Evolutionary conservation across 495 filamentous ascomycete genomes (phyloP).

Genomic region (Astrothelium subdiscretum): DNA sequence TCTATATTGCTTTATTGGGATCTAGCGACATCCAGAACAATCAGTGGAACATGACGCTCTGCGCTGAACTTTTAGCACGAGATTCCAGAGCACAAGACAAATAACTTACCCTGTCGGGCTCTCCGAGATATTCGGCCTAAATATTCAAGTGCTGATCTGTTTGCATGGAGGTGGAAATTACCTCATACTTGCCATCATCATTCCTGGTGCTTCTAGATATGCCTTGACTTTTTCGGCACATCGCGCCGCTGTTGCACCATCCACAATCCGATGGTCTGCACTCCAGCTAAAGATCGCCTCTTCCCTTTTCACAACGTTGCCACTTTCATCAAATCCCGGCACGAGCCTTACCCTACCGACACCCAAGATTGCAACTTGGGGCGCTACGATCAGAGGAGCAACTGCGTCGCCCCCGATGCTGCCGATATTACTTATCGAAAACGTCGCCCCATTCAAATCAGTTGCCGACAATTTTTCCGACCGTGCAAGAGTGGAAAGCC

Average conservation of each 20-base stretch:
- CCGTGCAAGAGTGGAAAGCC: constrained; percentile 59
- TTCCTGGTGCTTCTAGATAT: constrained; percentile 71
- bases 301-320: constrained; percentile 48
- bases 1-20: no score
- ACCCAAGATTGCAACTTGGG: constrained; percentile 85
- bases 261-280: constrained; percentile 88
- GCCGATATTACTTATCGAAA: constrained; percentile 96
- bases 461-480: constrained; percentile 60
- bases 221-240: constrained; percentile 68
- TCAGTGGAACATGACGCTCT: no score
- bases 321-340: constrained; percentile 51
- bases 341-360: constrained; percentile 66
- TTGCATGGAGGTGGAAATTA: constrained; percentile 1
- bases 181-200: constrained; percentile 52
- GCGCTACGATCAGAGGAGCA: constrained; percentile 76
- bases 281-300: constrained; percentile 89
- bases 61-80: no score
- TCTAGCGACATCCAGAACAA: no score
- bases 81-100: no score
- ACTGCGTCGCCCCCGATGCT: constrained; percentile 90
- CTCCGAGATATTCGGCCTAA: no score
- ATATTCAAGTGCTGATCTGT: no score
- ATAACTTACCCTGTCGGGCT: no score
- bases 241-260: constrained; percentile 86
- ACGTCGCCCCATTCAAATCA: constrained; percentile 77